A percentile compares a stretch with the other conserved stretches of the same genome.
phyloP scores from a whole-genome alignment of 2,329 filamentous ascomycete species.

The Penicillium sp. region DNA sequence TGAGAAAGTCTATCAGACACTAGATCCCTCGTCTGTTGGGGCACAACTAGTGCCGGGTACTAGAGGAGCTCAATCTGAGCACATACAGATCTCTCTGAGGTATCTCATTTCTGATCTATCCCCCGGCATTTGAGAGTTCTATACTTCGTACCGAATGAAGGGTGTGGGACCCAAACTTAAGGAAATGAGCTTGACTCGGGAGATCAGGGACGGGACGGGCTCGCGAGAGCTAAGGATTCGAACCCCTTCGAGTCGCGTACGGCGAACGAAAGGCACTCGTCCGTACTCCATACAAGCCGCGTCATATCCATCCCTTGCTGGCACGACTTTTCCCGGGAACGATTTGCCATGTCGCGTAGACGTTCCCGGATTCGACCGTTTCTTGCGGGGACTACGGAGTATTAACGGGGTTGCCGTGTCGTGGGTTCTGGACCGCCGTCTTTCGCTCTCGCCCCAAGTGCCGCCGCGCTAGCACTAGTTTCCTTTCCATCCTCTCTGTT shows the following conservation, averaged over 20 bases:
- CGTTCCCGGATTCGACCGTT: slow-evolving; percentile 4
- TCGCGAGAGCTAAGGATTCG: neutral
- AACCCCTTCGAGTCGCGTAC: neutral
- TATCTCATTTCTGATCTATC: neutral
- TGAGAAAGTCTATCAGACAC: slow-evolving; percentile 15
- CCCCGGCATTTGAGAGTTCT: neutral
- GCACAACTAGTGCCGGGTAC: slow-evolving; percentile 4
- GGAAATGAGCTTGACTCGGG: slow-evolving; percentile 2
- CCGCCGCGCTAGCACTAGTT: neutral
- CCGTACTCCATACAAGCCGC: neutral
- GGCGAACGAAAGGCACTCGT: neutral
- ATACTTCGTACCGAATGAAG: neutral
- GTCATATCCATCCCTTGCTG: slow-evolving; percentile 20
- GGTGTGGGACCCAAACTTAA: slow-evolving; percentile 15
- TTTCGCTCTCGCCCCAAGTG: neutral
- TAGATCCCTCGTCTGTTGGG: slow-evolving; percentile 6
- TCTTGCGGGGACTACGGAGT: slow-evolving; percentile 5
- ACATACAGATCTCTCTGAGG: neutral
- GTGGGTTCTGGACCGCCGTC: slow-evolving; percentile 2
- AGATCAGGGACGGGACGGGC: neutral
- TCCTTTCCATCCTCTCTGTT: neutral
- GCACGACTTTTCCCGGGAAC: neutral
- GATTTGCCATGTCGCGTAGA: slow-evolving; percentile 7
- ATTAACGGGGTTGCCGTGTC: slow-evolving; percentile 4
- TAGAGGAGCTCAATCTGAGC: neutral